Percentiles rank a stretch among this genome's conserved stretches.
phyloP scores from a whole-genome alignment of 2,329 filamentous ascomycete genomes.

The Nemania serpens region DNA sequence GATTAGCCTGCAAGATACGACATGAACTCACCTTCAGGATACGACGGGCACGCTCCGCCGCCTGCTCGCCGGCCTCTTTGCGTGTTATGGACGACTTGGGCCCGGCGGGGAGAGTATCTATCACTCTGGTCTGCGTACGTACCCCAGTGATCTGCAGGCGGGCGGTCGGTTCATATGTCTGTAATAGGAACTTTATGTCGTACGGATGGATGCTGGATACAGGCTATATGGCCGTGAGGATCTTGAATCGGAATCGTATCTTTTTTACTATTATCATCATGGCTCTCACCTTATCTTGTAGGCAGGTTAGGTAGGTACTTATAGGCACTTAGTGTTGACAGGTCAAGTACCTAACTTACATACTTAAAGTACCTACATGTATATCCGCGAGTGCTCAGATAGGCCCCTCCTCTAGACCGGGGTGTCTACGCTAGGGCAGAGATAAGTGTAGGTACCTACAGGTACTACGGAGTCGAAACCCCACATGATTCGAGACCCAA shows the following conservation, averaged over 20 bases:
- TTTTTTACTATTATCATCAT: too few species aligned
- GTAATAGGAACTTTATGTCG: neutral
- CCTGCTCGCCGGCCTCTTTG: neutral
- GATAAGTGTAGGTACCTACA: too few species aligned
- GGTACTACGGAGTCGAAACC: neutral
- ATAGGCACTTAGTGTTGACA: too few species aligned
- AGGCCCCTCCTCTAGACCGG: too few species aligned
- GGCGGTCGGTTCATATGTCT: neutral
- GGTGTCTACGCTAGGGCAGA: too few species aligned
- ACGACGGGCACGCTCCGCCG: neutral
- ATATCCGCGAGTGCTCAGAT: too few species aligned
- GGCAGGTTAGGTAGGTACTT: too few species aligned
- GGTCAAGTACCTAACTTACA: too few species aligned
- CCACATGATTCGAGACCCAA: conserved; percentile 23
- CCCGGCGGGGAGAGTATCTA: neutral
- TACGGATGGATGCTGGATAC: neutral
- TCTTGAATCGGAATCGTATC: too few species aligned
- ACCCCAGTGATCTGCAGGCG: conserved; percentile 11
- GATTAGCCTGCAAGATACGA: conserved; percentile 20
- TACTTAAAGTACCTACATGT: too few species aligned
- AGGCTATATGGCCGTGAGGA: conserved; percentile 6
- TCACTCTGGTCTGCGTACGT: neutral
- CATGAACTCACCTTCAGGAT: conserved; percentile 9
- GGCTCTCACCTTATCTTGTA: too few species aligned
- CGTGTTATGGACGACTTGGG: conserved; percentile 6